These are phyloP conservation scores for Onygena corvina DNA, from an alignment of 2,329 filamentous ascomycete genomes.

Conservation along the genomic window DNA sequence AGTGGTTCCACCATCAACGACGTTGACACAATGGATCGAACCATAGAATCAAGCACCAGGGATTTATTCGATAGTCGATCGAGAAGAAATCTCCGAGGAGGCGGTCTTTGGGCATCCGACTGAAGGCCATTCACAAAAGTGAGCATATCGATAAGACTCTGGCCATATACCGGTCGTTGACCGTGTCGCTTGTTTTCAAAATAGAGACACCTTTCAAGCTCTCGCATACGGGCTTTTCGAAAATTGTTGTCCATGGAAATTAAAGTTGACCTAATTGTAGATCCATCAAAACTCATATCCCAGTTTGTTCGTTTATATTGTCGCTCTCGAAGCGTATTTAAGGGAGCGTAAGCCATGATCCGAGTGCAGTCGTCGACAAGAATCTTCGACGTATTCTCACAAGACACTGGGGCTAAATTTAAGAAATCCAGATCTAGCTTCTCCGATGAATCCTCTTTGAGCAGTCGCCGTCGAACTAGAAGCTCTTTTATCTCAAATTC, in stretches of 20 bases:
- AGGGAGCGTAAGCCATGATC: slow-evolving; percentile 55
- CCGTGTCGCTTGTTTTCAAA: slow-evolving; percentile 71
- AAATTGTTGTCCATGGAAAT: slow-evolving; percentile 59
- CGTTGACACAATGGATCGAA: slow-evolving; percentile 63
- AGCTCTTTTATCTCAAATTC: slow-evolving; percentile 63
- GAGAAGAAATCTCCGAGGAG: slow-evolving; percentile 50
- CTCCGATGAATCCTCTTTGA: slow-evolving; percentile 51
- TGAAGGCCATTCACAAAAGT: slow-evolving; percentile 51
- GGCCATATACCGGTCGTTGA: slow-evolving; percentile 69
- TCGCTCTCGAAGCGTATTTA: slow-evolving; percentile 59
- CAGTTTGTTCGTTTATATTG: slow-evolving; percentile 47
- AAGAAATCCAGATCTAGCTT: slow-evolving; percentile 62
- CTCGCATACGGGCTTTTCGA: slow-evolving; percentile 59
- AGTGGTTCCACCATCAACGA: slow-evolving; percentile 59
- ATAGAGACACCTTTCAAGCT: slow-evolving; percentile 69
- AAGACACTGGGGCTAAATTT: slow-evolving; percentile 61
- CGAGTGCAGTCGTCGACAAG: slow-evolving; percentile 45
- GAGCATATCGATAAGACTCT: slow-evolving; percentile 61
- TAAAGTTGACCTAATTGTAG: slow-evolving; percentile 57
- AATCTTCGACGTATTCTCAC: slow-evolving; percentile 52
- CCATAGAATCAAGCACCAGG: slow-evolving; percentile 41
- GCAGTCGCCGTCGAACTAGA: slow-evolving; percentile 53
- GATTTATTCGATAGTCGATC: slow-evolving; percentile 67
- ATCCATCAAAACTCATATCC: slow-evolving; percentile 52
- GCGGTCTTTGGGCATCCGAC: slow-evolving; percentile 49